Base-by-base conservation (phyloP, 768 basidiomycete genomes). In the Tricholoma hemisulphureum region DNA sequence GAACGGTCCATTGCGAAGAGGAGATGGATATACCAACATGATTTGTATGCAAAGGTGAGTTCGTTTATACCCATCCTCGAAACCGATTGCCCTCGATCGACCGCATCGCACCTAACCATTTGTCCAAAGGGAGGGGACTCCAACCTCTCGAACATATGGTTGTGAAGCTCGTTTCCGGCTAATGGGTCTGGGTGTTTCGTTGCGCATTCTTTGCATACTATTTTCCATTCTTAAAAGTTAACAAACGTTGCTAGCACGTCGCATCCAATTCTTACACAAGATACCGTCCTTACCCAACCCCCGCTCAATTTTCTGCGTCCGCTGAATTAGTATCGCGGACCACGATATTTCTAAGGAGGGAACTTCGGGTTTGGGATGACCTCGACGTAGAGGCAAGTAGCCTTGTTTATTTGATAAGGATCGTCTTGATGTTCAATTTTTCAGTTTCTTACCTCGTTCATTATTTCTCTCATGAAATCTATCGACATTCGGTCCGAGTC, bases 401-500 rank as follows among this genome's bases (percentile, higher is more conserved):
- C n/a, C n/a, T 56, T 26, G 26, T 29, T 39, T 37, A 54, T 35
- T 49, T 14, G 31, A 20, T 57, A n/a, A n/a, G n/a, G n/a, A n/a
- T n/a, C n/a, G n/a, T n/a, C n/a, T n/a, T n/a, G n/a, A n/a, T n/a
- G n/a, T n/a, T n/a, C n/a, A n/a, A n/a, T n/a, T 62, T 51, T 23
- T 2, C 55, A 94, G 91, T 98, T 95, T 71, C 78, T 98, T 54
- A 94, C 91, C 11, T 90, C 87, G 2, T 92, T 95, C 73, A 91
- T 86, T 18, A 75, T 96, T 52, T 93, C 93, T 2, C 77, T 98
- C 64, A 93, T 98, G 86, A 93, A 93, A 73, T 82, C 91, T 3
- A 85, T 97, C 55, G 95, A 98, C 73, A 90, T 98, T 56, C 91
- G 95, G 41, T 91, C 93, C 11, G 89, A 93, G 72, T 85, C 88